Percentiles rank a stretch among this genome's conserved stretches.
These are phyloP conservation scores for Lepiota brunneoincarnata DNA, from an alignment of 768 basidiomycete genomes.

Conservation along the genomic window DNA sequence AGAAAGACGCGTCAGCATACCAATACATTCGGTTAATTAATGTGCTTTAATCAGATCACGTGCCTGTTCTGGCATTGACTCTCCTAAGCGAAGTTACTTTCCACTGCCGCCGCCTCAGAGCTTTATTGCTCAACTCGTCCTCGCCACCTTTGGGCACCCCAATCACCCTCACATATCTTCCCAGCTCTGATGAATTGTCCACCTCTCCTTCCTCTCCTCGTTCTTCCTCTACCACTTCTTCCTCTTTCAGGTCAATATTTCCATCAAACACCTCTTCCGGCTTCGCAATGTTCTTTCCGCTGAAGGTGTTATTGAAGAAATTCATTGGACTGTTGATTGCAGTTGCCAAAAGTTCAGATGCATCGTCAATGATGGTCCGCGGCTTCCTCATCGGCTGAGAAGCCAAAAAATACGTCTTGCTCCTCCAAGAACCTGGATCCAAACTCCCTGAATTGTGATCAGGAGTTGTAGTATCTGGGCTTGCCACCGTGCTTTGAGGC, in stretches of 20 bases:
- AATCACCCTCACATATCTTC: slow-evolving; percentile 51
- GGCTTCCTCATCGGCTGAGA: slow-evolving; percentile 69
- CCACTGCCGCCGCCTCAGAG: slow-evolving; percentile 37
- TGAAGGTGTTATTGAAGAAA: slow-evolving; percentile 39
- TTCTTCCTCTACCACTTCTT: slow-evolving; percentile 79
- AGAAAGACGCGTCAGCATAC: slow-evolving; percentile 14
- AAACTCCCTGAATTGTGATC: too few relatives aligned
- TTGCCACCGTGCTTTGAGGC: not conserved
- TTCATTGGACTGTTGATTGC: slow-evolving; percentile 60
- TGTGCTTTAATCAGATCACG: slow-evolving; percentile 11
- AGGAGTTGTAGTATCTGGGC: not conserved
- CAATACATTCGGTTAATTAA: slow-evolving; percentile 16
- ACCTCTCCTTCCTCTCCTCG: slow-evolving; percentile 75
- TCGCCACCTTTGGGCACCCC: slow-evolving; percentile 33
- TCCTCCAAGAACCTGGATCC: slow-evolving; percentile 44
- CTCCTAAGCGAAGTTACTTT: slow-evolving; percentile 34
- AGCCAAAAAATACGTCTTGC: slow-evolving; percentile 58
- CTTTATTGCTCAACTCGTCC: slow-evolving; percentile 25
- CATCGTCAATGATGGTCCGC: slow-evolving; percentile 67
- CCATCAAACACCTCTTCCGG: slow-evolving; percentile 68
- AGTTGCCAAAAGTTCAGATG: slow-evolving; percentile 61
- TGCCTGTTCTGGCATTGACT: slow-evolving; percentile 32
- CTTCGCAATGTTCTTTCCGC: slow-evolving; percentile 33
- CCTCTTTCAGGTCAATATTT: slow-evolving; percentile 70
- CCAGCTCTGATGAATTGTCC: slow-evolving; percentile 64